Conservation (phyloP, 306 rosid genomes). For the Cucurbita pepo region DNA sequence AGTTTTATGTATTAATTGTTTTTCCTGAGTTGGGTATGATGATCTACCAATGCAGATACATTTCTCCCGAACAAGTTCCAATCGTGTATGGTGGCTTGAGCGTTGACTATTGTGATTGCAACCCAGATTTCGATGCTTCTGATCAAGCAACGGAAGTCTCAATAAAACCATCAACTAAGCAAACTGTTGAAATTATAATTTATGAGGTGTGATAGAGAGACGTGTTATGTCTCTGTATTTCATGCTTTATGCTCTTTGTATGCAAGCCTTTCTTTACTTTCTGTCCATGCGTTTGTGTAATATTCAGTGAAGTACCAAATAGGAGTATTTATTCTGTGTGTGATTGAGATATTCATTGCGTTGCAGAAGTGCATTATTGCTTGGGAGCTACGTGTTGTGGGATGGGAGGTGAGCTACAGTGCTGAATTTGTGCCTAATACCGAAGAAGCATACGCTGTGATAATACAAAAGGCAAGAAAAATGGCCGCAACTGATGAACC, state of each 20-base stretch:
- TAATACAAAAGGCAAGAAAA: conserved; percentile 64
- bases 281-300: background rate
- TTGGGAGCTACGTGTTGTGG: conserved; percentile 96
- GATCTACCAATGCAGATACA: conserved; percentile 31
- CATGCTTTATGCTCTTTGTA: background rate
- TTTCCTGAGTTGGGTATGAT: background rate
- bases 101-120: conserved; percentile 84
- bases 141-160: conserved; percentile 51
- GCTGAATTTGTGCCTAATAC: conserved; percentile 78
- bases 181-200: conserved; percentile 79
- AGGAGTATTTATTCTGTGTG: background rate
- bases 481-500: conserved; percentile 66
- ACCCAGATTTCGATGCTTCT: conserved; percentile 60
- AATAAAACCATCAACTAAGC: conserved; percentile 71
- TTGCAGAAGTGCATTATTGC: conserved; percentile 70
- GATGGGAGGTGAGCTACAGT: conserved; percentile 82
- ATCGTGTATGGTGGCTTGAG: conserved; percentile 83
- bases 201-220: conserved; percentile 49
- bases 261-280: background rate
- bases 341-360: conserved; percentile 1
- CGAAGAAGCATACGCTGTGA: conserved; percentile 39
- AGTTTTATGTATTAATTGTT: background rate
- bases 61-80: conserved; percentile 76
- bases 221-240: background rate
- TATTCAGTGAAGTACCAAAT: background rate